Base-by-base conservation (phyloP, 345 rosid genomes). In the Heritiera littoralis region DNA sequence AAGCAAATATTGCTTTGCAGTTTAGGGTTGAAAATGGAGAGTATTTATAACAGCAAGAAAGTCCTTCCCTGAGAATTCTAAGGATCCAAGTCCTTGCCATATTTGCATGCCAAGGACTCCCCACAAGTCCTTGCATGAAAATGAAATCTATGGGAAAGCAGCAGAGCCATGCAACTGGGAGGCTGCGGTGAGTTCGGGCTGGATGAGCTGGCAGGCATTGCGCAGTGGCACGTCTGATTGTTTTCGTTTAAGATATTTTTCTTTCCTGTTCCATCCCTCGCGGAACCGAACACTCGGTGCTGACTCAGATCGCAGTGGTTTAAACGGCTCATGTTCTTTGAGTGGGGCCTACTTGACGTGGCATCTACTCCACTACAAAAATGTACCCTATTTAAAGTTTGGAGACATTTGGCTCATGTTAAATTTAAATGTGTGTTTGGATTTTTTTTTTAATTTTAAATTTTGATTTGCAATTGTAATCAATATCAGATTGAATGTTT, bases 51-150 rank as follows among this genome's bases (percentile, higher is more conserved):
- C 59, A 77, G 71, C 83, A 65, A 78, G 77, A 65, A 56, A 75
- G 90, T 79, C 90, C 92, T 87, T 83, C 86, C 77, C 84, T 81
- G 86, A 79, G 88, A 89, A 81, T 86, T 87, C 55, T 48, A 20
- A 81, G 6, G 78, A 18, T 75, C 80, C 0, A 74, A 74, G 89
- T 83, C 86, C 90, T 87, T 81, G 20, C 72, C 72, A 58, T 58
- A 74, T 74, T 74, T 74, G 64, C 77, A 58, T 45, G 66, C 18
- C 35, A 74, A 74, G 77, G 77, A 74, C 77, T 7, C 9, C 9
- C 38, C 7, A 11, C 23, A 28, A 41, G 77, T 59, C 66, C 77
- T 74, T 74, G 52, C 64, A 56, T 74, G 77, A 23, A 43, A 67
- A 67, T 1, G 18, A 67, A 6, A 30, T 14, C 15, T 12, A 8